Evolutionary conservation across 2,329 filamentous ascomycete species (phyloP).

Genomic region (Neopestalotiopsis sp.): DNA sequence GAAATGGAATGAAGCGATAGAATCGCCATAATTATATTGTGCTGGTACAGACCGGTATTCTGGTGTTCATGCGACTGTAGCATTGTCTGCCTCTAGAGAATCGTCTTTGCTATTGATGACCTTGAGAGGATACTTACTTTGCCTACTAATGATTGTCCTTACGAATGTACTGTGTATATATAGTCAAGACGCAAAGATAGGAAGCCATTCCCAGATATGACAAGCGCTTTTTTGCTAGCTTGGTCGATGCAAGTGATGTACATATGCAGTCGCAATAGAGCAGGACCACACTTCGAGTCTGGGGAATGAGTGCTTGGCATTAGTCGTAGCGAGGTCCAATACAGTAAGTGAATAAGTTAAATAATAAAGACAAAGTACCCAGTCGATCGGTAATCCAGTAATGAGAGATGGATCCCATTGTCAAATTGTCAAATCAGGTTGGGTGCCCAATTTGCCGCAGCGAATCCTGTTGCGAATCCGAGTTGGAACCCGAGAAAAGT

Average conservation of each 20-base stretch:
- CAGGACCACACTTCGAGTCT: too few relatives aligned
- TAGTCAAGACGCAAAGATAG: too few relatives aligned
- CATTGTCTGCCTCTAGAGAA: too few relatives aligned
- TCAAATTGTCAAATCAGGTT: background rate
- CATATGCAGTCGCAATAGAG: too few relatives aligned
- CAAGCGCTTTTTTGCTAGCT: too few relatives aligned
- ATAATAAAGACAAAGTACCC: background rate
- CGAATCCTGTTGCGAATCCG: background rate
- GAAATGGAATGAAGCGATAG: background rate
- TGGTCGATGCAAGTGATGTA: too few relatives aligned
- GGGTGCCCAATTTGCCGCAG: conserved; percentile 5
- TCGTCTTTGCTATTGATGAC: too few relatives aligned
- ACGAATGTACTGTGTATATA: too few relatives aligned
- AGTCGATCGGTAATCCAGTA: background rate
- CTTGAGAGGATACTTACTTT: too few relatives aligned
- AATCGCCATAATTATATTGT: background rate
- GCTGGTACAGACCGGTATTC: background rate
- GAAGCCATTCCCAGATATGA: too few relatives aligned
- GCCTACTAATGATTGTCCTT: too few relatives aligned
- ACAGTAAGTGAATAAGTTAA: background rate
- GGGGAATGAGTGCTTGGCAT: background rate
- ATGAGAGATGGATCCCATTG: background rate
- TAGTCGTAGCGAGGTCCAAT: background rate
- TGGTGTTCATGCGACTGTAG: background rate
- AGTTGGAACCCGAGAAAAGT: background rate